Base-by-base conservation (phyloP, 2,329 filamentous ascomycete species). In the Monosporascus ibericus region DNA sequence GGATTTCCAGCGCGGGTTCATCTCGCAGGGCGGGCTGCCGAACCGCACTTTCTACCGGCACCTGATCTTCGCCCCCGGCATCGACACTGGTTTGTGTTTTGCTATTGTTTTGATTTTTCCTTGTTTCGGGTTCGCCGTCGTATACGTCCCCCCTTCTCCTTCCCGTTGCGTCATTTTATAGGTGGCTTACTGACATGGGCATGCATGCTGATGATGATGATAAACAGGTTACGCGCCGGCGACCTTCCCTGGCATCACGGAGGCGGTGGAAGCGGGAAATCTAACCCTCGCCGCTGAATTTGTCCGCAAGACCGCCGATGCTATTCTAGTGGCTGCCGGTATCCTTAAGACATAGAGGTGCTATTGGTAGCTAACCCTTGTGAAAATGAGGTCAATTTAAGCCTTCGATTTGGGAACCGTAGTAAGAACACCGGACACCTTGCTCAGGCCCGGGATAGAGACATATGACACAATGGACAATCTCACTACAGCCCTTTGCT, bases 1-100 rank as follows among this genome's bases (percentile, higher is more conserved):
- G 9, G 72, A 74, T 58, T 78, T 78, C 55, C 75, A 78, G 57
- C 66, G 75, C 0, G 75, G 73, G 0, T 78, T 78, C 53, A 65
- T 75, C 24, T 75, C 72, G 1, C 74, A 77, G 52, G 75, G 73
- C 0, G 75, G 75, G 0, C 64, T 78, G 3, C 75, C 75, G 0
- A 59, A 68, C 42, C 68, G 75, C 24, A 70, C 74, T 47, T 77
- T 75, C 40, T 78, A 70, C 57, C 71, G 67, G 53, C 72, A 78
- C 27, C 71, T 77, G 0, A 72, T 76, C 0, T 75, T 72, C 6
- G 76, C 76, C 0, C 76, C 76, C 0, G 75, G 76, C 0, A 50
- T 74, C 1, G 76, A 77, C 44, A 78, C 75, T 61, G 76, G 37
- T 78, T n/a, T 15, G 59, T 63, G 15, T 42, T 27, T 27, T 38